phyloP scores from a whole-genome alignment of 495 filamentous ascomycete genomes.

The Penicillium bovifimosum region DNA sequence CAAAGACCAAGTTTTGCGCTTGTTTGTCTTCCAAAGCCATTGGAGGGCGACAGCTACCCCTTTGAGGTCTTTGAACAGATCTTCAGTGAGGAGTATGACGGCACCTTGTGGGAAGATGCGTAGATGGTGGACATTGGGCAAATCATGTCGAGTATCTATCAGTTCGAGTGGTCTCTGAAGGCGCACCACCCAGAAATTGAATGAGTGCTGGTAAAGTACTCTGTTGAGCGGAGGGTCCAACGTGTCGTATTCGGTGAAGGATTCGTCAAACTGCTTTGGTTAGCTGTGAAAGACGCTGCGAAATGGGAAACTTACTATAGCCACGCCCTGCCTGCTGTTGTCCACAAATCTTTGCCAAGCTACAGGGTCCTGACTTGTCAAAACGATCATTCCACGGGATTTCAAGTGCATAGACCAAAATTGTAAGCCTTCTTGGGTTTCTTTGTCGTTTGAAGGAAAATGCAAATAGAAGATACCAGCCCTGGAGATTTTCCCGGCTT shows the following conservation, averaged over 20 bases:
- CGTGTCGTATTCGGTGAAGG: slow-evolving; percentile 23
- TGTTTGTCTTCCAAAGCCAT: slow-evolving; percentile 45
- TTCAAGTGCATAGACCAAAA: slow-evolving; percentile 28
- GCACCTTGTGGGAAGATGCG: slow-evolving; percentile 54
- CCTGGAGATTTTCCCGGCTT: slow-evolving; percentile 1
- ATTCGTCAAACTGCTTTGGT: slow-evolving; percentile 37
- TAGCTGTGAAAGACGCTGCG: background rate
- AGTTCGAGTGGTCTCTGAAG: slow-evolving; percentile 22
- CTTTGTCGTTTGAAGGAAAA: slow-evolving; percentile 24
- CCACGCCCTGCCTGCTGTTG: slow-evolving; percentile 29
- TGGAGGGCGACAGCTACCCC: slow-evolving; percentile 47
- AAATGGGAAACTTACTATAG: slow-evolving; percentile 31
- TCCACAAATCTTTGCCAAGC: slow-evolving; percentile 39
- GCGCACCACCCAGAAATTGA: slow-evolving; percentile 38
- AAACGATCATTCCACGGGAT: slow-evolving; percentile 23
- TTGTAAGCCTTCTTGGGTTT: slow-evolving; percentile 18
- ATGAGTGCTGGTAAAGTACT: slow-evolving; percentile 11
- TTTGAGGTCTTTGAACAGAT: slow-evolving; percentile 49
- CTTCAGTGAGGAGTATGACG: slow-evolving; percentile 59
- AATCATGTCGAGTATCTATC: slow-evolving; percentile 6
- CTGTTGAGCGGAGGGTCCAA: slow-evolving; percentile 25
- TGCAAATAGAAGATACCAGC: slow-evolving; percentile 37
- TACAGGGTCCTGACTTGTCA: slow-evolving; percentile 23
- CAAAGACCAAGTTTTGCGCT: slow-evolving; percentile 33
- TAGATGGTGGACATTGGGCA: slow-evolving; percentile 24